These are phyloP conservation scores for Ogataea haglerorum DNA, from an alignment of 805 yeast species.

Conservation along the genomic window DNA sequence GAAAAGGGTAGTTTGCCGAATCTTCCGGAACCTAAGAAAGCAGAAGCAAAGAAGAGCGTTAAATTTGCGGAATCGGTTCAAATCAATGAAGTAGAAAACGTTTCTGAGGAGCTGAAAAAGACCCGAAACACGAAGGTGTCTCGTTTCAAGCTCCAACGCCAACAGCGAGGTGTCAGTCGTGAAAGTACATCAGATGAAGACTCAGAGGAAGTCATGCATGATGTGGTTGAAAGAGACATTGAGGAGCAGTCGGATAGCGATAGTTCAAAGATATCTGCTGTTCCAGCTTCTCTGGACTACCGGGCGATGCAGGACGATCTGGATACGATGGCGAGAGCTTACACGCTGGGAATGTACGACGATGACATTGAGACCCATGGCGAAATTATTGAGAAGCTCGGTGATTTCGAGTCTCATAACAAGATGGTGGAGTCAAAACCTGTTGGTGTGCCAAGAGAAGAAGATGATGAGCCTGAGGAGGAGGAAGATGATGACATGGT, in stretches of 20 bases:
- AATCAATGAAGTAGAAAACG: constrained; percentile 57
- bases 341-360: constrained; percentile 56
- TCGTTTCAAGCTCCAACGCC: constrained; percentile 20
- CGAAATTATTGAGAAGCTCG: constrained; percentile 48
- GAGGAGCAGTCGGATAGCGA: not conserved
- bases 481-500: constrained; percentile 39
- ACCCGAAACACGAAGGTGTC: constrained; percentile 19
- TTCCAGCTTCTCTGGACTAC: constrained; percentile 37
- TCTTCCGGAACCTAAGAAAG: not conserved
- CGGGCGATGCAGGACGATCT: constrained; percentile 40
- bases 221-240: constrained; percentile 11
- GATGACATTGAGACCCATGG: constrained; percentile 58
- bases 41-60: constrained; percentile 40
- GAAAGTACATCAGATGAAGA: constrained; percentile 6
- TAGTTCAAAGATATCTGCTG: not conserved
- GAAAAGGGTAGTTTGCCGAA: not conserved
- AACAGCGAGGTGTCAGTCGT: constrained; percentile 21
- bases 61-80: constrained; percentile 50
- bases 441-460: constrained; percentile 10
- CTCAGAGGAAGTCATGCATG: constrained; percentile 17
- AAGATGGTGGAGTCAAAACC: constrained; percentile 40
- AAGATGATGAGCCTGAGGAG: constrained; percentile 24
- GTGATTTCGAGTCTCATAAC: constrained; percentile 54
- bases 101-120: constrained; percentile 44
- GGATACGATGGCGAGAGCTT: constrained; percentile 60